phyloP scores from a whole-genome alignment of 163 green algal genomes.

The Chloromonas sp. region DNA sequence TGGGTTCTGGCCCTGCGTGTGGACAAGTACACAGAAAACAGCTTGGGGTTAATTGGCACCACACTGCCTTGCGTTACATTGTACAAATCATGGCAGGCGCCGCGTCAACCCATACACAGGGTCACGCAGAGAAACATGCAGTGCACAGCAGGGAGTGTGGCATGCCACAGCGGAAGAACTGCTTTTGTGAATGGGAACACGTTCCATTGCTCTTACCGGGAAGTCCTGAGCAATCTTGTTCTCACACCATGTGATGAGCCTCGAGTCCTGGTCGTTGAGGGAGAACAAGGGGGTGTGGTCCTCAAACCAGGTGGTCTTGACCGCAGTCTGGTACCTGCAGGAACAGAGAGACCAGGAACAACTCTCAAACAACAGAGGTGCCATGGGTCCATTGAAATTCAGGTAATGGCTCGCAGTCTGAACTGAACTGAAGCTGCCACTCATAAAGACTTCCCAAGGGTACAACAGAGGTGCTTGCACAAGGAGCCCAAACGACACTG shows the following conservation, averaged over 20 bases:
- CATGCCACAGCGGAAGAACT: too few species aligned
- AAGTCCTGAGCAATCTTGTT: conserved; percentile 9
- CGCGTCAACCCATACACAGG: too few species aligned
- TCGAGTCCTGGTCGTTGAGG: conserved; percentile 33
- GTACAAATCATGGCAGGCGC: too few species aligned
- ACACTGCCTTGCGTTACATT: too few species aligned
- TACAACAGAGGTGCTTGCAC: too few species aligned
- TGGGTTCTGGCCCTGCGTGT: not conserved
- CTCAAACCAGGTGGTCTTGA: conserved; percentile 66
- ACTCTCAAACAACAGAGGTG: not conserved
- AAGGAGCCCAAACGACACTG: not conserved
- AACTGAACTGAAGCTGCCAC: too few species aligned
- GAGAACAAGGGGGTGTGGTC: conserved; percentile 44
- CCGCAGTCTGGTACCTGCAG: conserved; percentile 33
- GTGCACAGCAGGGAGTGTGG: too few species aligned
- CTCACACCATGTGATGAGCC: conserved; percentile 36
- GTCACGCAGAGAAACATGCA: too few species aligned
- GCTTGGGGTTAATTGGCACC: too few species aligned
- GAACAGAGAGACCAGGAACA: not conserved
- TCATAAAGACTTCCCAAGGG: too few species aligned
- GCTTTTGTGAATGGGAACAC: too few species aligned
- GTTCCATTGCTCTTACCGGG: not conserved
- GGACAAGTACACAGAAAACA: not conserved
- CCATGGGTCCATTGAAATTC: not conserved
- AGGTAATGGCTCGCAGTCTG: too few species aligned